Base-by-base conservation (phyloP, 2,329 filamentous ascomycete genomes). In the Zymoseptoria ardabiliae region DNA sequence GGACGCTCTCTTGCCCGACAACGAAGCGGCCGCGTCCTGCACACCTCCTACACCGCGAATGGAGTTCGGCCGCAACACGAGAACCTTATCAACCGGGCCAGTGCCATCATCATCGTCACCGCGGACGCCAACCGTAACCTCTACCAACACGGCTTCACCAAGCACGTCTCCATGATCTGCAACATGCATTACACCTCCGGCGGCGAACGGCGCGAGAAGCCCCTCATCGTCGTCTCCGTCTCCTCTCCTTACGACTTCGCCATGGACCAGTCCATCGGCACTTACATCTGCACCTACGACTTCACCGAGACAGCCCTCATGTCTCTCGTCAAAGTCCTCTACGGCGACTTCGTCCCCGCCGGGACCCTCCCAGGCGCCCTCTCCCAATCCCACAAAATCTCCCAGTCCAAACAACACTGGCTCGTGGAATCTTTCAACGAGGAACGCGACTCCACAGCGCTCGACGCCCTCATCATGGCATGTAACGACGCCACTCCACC, bases 181-280 rank as follows among this genome's bases (percentile, higher is more conserved):
- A 90, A 89, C 21, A 88, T 91, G 84, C 82, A 91, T 59, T 80
- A 78, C 62, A 84, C 85, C 6, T 85, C 87, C 6, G 83, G 83
- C 13, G 89, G 89, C 1, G 89, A 91, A 70, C 90, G 76, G 59
- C 76, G 78, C 9, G 81, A 94, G 73, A 97, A 96, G 75, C 90
- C 92, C 0, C 77, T 97, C 45, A 86, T 97, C 22, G 93, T 97
- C 3, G 88, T 97, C 7, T 89, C 93, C 0, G 92, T 96, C 66
- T 96, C 91, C 74, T 97, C 92, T 0, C 93, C 93, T 0, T 97
- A 97, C 73, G 93, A 97, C 73, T 97, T 97, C 72, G 91, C 91
- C 51, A 91, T 93, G 83, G 93, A 97, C 69, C 88, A 88, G 64
- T 86, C 86, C 0, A 93, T 97, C 49, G 89, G 90, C 5, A 96